Conservation (phyloP, 805 yeast species). For the Metschnikowia santaceciliae region DNA sequence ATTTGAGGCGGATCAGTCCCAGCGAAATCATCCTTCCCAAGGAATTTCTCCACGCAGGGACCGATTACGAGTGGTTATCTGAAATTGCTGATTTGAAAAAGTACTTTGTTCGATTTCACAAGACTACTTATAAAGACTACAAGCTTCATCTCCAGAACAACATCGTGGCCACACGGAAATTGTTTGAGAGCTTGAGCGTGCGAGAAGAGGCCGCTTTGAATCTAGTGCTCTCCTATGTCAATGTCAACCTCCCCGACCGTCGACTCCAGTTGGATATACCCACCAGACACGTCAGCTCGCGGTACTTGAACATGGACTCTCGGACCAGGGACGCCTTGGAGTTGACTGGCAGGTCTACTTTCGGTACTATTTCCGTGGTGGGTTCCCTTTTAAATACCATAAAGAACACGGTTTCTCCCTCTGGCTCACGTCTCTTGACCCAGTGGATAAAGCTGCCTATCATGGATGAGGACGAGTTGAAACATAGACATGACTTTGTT, state of each 20-base stretch:
- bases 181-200: conserved; percentile 29
- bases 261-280: conserved; percentile 67
- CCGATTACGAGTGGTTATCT: conserved; percentile 51
- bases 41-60: conserved; percentile 34
- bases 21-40: conserved; percentile 67
- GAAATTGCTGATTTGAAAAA: conserved; percentile 55
- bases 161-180: conserved; percentile 34
- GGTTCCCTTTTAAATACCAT: conserved; percentile 74
- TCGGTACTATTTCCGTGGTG: conserved; percentile 46
- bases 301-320: conserved; percentile 73
- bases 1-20: conserved; percentile 75
- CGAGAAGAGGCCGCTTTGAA: conserved; percentile 61
- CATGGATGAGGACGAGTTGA: conserved; percentile 52
- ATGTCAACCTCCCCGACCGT: conserved; percentile 68
- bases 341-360: conserved; percentile 49
- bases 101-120: conserved; percentile 56
- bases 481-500: conserved; percentile 43
- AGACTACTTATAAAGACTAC: conserved; percentile 27
- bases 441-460: conserved; percentile 85
- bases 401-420: conserved; percentile 68
- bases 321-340: conserved; percentile 76
- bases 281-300: conserved; percentile 45
- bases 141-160: conserved; percentile 31
- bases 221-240: conserved; percentile 58
- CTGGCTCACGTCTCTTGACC: conserved; percentile 76